Evolutionary conservation across 331 rosid species (phyloP).

Genomic region (Prunus yedoensis): DNA sequence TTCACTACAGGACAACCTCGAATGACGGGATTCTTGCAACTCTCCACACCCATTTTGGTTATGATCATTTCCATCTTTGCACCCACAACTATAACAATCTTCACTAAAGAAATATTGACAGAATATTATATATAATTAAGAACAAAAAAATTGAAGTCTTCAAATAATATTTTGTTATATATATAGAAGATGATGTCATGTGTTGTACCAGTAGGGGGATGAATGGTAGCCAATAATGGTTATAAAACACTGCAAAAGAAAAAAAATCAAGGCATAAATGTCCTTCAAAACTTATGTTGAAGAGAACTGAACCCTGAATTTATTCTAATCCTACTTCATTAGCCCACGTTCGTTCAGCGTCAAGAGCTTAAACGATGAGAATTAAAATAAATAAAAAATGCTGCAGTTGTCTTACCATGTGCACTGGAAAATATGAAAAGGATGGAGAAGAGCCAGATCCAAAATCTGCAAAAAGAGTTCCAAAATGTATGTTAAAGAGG

Average conservation of each 20-base stretch:
- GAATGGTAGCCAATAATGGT: constrained; percentile 71
- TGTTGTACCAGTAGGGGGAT: constrained; percentile 57
- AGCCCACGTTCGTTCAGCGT: too few relatives aligned
- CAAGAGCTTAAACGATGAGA: too few relatives aligned
- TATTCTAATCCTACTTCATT: too few relatives aligned
- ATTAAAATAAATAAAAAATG: too few relatives aligned
- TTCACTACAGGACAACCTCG: constrained; percentile 51
- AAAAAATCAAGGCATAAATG: neutral
- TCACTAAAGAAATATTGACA: constrained; percentile 1
- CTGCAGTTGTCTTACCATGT: constrained; percentile 38
- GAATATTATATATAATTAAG: neutral
- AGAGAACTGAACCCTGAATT: too few relatives aligned
- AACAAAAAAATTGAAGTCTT: neutral
- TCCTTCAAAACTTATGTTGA: too few relatives aligned
- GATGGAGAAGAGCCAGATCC: constrained; percentile 62
- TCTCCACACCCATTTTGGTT: constrained; percentile 58
- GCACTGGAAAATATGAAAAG: constrained; percentile 56
- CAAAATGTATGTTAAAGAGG: neutral
- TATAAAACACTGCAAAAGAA: constrained; percentile 53
- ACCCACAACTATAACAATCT: constrained; percentile 60
- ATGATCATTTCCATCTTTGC: constrained; percentile 59
- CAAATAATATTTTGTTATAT: neutral
- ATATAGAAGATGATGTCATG: neutral
- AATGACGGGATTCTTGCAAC: constrained; percentile 46
- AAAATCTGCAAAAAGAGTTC: constrained; percentile 46